phyloP scores from a whole-genome alignment of 2,329 filamentous ascomycete species.

The Fusarium nisikadoi region DNA sequence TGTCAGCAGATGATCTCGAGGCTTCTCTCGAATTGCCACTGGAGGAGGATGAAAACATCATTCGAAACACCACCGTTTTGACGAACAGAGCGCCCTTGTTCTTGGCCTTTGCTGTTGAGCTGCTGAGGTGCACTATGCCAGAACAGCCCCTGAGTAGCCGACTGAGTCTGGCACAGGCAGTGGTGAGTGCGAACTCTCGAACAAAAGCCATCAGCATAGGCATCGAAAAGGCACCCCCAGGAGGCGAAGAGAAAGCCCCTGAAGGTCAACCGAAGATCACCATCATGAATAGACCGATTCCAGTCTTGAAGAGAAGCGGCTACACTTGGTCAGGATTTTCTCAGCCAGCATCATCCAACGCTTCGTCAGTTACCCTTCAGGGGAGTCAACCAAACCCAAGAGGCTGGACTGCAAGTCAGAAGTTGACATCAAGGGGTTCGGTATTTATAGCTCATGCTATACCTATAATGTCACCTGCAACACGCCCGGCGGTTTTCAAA shows the following conservation, averaged over 20 bases:
- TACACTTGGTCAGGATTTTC: conserved; percentile 61
- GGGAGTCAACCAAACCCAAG: conserved; percentile 34
- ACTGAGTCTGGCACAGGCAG: conserved; percentile 83
- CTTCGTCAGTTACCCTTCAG: conserved; percentile 29
- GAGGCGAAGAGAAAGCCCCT: conserved; percentile 77
- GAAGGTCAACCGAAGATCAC: conserved; percentile 78
- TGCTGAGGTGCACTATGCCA: conserved; percentile 84
- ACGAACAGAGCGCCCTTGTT: conserved; percentile 87
- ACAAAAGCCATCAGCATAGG: conserved; percentile 81
- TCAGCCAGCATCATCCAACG: conserved; percentile 25
- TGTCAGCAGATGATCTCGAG: conserved; percentile 69
- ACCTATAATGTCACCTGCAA: conserved; percentile 50
- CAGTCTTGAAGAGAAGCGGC: conserved; percentile 80
- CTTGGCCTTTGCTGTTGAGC: conserved; percentile 79
- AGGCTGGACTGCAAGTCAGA: conserved; percentile 63
- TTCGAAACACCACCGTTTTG: conserved; percentile 67
- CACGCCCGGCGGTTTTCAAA: conserved; percentile 57
- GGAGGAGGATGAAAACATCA: conserved; percentile 65
- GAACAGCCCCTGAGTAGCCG: conserved; percentile 87
- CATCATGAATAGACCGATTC: conserved; percentile 78
- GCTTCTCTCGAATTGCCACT: conserved; percentile 69
- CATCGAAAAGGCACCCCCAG: conserved; percentile 71
- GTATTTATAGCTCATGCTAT: conserved; percentile 67
- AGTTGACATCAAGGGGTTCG: conserved; percentile 63
- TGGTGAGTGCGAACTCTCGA: conserved; percentile 83